phyloP scores from a whole-genome alignment of 768 basidiomycete species.

The Sarcodon sp. region DNA sequence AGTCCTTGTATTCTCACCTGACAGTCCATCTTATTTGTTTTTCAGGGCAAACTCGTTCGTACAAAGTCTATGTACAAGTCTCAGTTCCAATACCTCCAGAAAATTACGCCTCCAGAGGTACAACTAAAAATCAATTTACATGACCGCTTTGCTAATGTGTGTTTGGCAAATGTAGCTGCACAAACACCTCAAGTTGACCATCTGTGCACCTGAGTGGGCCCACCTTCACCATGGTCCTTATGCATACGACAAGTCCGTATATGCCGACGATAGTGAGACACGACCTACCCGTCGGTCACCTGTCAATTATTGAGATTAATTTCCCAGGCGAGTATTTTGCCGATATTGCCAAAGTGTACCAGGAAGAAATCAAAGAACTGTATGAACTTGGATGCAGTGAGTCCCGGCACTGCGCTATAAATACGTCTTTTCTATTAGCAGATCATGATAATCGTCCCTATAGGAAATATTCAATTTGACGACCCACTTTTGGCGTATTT shows the following conservation, averaged over 20 bases:
- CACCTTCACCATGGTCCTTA: conserved; percentile 55
- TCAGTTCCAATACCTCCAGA: conserved; percentile 50
- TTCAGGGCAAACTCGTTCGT: conserved; percentile 48
- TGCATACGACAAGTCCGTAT: conserved; percentile 46
- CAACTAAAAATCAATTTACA: conserved; percentile 1
- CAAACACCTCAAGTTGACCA: conserved; percentile 54
- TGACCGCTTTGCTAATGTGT: background rate
- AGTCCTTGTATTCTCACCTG: background rate
- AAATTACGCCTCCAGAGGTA: conserved; percentile 41
- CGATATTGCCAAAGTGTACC: conserved; percentile 34
- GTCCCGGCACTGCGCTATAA: too few species aligned
- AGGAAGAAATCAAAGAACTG: conserved; percentile 28
- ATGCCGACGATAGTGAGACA: conserved; percentile 39
- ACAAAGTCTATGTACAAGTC: conserved; percentile 49
- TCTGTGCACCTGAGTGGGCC: conserved; percentile 64
- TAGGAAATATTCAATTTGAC: conserved; percentile 28
- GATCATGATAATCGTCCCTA: too few species aligned
- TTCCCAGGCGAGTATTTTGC: conserved; percentile 30
- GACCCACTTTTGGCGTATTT: conserved; percentile 46
- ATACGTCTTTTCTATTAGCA: too few species aligned
- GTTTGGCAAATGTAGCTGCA: conserved; percentile 33
- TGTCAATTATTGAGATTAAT: conserved; percentile 13
- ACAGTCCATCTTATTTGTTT: conserved; percentile 6
- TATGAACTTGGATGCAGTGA: conserved; percentile 27
- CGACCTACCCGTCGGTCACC: conserved; percentile 5